Evolutionary conservation across 768 basidiomycete species (phyloP).

Genomic region (Panellus pusillus): DNA sequence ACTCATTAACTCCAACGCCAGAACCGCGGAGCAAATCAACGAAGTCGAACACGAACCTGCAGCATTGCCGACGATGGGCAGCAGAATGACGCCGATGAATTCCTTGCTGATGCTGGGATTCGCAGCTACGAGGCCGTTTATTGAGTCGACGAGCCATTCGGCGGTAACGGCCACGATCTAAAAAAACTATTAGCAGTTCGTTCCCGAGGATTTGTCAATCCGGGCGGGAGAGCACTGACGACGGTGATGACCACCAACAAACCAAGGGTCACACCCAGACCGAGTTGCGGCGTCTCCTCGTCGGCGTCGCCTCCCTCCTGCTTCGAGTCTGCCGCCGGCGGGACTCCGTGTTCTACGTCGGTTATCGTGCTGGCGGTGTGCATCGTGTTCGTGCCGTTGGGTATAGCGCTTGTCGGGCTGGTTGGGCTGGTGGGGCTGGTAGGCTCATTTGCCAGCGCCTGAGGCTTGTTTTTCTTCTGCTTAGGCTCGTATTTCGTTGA

Average conservation of each 20-base stretch:
- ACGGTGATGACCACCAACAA: constrained; percentile 32
- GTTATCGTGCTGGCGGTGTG: too few species aligned
- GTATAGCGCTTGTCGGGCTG: too few species aligned
- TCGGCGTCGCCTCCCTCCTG: not conserved
- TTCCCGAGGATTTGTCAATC: too few species aligned
- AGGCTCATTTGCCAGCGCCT: too few species aligned
- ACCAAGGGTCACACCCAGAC: constrained; percentile 13
- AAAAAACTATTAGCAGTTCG: too few species aligned
- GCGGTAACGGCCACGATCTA: constrained; percentile 39
- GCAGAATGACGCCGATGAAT: constrained; percentile 63
- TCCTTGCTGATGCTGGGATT: constrained; percentile 50
- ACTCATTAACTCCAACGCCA: not conserved
- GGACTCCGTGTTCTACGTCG: too few species aligned
- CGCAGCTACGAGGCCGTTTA: constrained; percentile 52
- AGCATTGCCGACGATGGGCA: constrained; percentile 73
- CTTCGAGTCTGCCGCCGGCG: too few species aligned
- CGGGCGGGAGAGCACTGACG: too few species aligned
- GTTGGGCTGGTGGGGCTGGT: too few species aligned
- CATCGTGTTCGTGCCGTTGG: too few species aligned
- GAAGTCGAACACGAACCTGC: constrained; percentile 25
- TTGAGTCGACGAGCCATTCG: constrained; percentile 59
- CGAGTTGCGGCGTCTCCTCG: constrained; percentile 5
- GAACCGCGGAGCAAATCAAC: not conserved
- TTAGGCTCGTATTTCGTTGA: constrained; percentile 8
- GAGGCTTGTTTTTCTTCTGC: not conserved